Evolutionary conservation across 805 yeast species (phyloP), one percentile per base, ranked within the genome.

Genomic region (Yarrowia deformans): DNA sequence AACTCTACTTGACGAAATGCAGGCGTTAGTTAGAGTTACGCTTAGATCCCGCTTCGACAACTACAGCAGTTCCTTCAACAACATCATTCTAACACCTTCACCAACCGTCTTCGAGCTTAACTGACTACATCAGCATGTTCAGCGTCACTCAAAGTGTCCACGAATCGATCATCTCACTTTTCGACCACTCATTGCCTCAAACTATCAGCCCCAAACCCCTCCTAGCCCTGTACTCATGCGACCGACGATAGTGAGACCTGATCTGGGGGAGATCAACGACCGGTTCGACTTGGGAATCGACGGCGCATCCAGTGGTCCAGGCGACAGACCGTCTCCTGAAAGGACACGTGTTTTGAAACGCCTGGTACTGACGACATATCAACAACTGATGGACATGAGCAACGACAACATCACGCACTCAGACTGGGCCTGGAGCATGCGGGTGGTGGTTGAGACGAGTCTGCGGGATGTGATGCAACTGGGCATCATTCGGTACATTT

Each of bases 251-350:
- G 23, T 4, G 23, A n/a, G 46, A 43, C 46, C 46, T n/a, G 46
- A 43, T 43, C 46, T 43, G 46, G 46, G 23, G 46, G 46, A 43
- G 46, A 43, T 43, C 46, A 23, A 43, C 46, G 46, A 42, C 23
- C 46, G 46, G 14, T 43, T 43, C 18, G 46, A 43, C 3, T 4
- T 8, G 13, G 46, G 23, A 8, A n/a, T n/a, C 5, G 23, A n/a
- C 1, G 46, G 46, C 19, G 46, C 46, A 4, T 43, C 46, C 6
- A 43, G 46, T 18, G n/a, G 23, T 18, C 23, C 46, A 12, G 46
- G 46, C 46, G 46, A 43, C 23, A 3, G 46, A 18, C 46, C 46
- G 46, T 8, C 23, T 43, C 46, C 23, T 2, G 9, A 16, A 8
- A n/a, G 45, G 16, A 8, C 16, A 2, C 45, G 45, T 6, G 18